These are phyloP conservation scores for Hagleromyces aurorensis DNA, from an alignment of 805 yeast genomes.

Conservation along the genomic window DNA sequence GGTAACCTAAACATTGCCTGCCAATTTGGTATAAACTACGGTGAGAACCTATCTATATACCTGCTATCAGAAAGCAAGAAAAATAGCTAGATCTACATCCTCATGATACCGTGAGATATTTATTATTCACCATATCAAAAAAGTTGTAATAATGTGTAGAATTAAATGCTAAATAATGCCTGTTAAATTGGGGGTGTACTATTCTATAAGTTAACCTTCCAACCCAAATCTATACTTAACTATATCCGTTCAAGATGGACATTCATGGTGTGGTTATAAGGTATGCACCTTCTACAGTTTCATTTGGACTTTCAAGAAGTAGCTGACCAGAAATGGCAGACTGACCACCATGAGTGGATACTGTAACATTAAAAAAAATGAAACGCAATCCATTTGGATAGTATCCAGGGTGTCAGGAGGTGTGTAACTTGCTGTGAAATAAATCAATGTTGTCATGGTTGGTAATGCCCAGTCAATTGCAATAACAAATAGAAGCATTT, in stretches of 20 bases:
- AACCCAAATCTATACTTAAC: too few species aligned
- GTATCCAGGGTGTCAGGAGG: constrained; percentile 47
- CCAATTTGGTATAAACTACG: constrained; percentile 53
- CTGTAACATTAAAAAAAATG: constrained; percentile 65
- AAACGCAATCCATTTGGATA: constrained; percentile 73
- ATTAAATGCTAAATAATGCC: background rate
- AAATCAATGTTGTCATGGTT: constrained; percentile 81
- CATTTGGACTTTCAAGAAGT: constrained; percentile 30
- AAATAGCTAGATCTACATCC: constrained; percentile 4
- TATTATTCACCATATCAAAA: too few species aligned
- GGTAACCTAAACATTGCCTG: constrained; percentile 37
- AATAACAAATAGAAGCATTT: constrained; percentile 63
- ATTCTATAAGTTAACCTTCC: too few species aligned
- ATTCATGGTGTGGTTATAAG: background rate
- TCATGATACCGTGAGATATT: too few species aligned
- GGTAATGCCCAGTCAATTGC: constrained; percentile 77
- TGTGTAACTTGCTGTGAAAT: constrained; percentile 78
- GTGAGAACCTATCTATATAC: constrained; percentile 56
- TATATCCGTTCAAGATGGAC: background rate
- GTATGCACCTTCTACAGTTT: constrained; percentile 12
- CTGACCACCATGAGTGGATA: constrained; percentile 61
- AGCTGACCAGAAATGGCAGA: constrained; percentile 52
- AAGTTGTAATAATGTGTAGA: too few species aligned
- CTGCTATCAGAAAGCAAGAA: constrained; percentile 47
- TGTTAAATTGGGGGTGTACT: too few species aligned